Percentiles rank a stretch among this genome's conserved stretches.
phyloP scores from a whole-genome alignment of 1,284 basidiomycete genomes.

The Earliella scabrosa region DNA sequence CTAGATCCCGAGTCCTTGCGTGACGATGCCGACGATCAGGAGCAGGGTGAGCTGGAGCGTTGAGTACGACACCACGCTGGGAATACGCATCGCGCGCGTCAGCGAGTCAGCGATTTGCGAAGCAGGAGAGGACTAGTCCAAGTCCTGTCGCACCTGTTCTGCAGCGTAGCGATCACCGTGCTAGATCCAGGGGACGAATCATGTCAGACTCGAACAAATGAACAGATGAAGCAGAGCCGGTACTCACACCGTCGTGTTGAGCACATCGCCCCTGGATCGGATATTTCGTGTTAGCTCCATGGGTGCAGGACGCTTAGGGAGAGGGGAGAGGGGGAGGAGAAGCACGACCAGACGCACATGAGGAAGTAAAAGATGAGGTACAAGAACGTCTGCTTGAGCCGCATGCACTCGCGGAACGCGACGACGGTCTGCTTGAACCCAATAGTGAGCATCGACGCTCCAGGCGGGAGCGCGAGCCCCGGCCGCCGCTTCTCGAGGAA shows the following conservation, averaged over 20 bases:
- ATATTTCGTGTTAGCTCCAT: too few species aligned
- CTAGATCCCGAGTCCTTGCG: conserved; percentile 80
- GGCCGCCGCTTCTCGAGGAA: conserved; percentile 70
- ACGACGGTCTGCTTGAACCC: conserved; percentile 74
- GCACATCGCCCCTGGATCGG: conserved; percentile 51
- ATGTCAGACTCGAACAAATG: too few species aligned
- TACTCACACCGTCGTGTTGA: conserved; percentile 75
- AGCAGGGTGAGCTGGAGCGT: conserved; percentile 71
- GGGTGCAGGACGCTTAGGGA: too few species aligned
- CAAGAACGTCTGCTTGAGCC: conserved; percentile 76
- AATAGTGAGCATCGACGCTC: conserved; percentile 67
- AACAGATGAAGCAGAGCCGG: background rate
- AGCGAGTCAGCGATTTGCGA: too few species aligned
- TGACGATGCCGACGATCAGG: conserved; percentile 76
- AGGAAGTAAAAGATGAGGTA: conserved; percentile 81
- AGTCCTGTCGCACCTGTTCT: too few species aligned
- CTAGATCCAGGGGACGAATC: conserved; percentile 37
- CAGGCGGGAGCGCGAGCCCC: conserved; percentile 66
- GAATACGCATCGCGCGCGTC: too few species aligned
- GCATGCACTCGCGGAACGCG: conserved; percentile 68
- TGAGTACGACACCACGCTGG: conserved; percentile 64
- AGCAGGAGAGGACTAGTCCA: too few species aligned
- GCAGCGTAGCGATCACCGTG: conserved; percentile 79
- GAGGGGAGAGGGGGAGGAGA: too few species aligned
- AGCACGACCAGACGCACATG: conserved; percentile 51